Evolutionary conservation across 2,329 filamentous ascomycete genomes (phyloP).

Genomic region (Akanthomyces uredinophilus): DNA sequence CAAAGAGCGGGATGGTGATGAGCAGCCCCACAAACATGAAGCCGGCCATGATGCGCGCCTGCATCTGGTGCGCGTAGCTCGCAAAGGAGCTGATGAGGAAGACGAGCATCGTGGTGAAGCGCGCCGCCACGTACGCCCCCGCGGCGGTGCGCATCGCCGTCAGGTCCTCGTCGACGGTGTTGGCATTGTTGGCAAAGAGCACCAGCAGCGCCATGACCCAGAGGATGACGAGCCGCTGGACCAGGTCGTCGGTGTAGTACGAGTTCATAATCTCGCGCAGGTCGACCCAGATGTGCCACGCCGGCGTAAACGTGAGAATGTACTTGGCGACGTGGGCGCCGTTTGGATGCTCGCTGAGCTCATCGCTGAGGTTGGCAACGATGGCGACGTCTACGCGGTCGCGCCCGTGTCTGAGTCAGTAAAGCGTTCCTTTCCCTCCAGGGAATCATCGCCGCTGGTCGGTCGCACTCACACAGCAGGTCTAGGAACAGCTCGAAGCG

Average conservation of each 20-base stretch:
- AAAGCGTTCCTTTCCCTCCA: neutral
- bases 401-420: neutral
- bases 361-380: constrained; percentile 45
- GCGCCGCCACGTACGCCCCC: constrained; percentile 42
- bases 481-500: constrained; percentile 48
- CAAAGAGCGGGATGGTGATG: constrained; percentile 39
- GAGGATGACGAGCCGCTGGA: constrained; percentile 42
- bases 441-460: neutral
- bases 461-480: constrained; percentile 33
- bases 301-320: constrained; percentile 42
- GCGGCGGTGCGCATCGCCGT: constrained; percentile 40
- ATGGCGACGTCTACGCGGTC: constrained; percentile 36
- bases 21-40: constrained; percentile 38
- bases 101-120: constrained; percentile 35
- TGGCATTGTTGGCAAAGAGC: constrained; percentile 44
- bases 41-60: constrained; percentile 39
- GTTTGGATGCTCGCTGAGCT: constrained; percentile 40
- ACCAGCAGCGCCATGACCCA: constrained; percentile 47
- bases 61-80: constrained; percentile 41
- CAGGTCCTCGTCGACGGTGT: constrained; percentile 37
- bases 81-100: constrained; percentile 41
- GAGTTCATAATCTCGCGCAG: constrained; percentile 47
- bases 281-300: constrained; percentile 47
- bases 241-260: constrained; percentile 46
- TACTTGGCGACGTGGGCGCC: constrained; percentile 42